A percentile compares a stretch with the other conserved stretches of the same genome.
Conservation (phyloP, 2,329 filamentous ascomycete genomes). For the Alternaria conjuncta region DNA sequence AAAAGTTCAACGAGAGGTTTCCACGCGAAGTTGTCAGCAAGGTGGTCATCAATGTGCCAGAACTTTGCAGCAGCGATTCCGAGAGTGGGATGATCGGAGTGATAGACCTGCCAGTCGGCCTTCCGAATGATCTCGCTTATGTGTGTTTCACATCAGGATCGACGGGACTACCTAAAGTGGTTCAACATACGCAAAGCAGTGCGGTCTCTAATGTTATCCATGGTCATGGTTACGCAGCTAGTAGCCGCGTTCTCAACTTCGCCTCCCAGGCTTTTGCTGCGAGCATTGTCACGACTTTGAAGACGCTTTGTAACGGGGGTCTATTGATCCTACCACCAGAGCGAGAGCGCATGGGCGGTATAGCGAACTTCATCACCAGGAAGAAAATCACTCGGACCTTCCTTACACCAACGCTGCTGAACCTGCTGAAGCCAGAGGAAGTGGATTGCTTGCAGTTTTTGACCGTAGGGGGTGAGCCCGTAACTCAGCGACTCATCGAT, state of each 20-base stretch:
- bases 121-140: slow-evolving; percentile 39
- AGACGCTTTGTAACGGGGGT: slow-evolving; percentile 5
- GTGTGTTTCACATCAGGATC: slow-evolving; percentile 55
- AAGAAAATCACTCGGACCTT: slow-evolving; percentile 4
- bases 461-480: slow-evolving; percentile 4
- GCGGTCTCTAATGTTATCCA: slow-evolving; percentile 4
- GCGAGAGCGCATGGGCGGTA: slow-evolving; percentile 7
- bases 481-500: slow-evolving; percentile 2
- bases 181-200: slow-evolving; percentile 33
- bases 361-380: slow-evolving; percentile 5
- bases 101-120: neutral
- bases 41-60: neutral
- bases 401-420: slow-evolving; percentile 5
- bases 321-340: slow-evolving; percentile 4
- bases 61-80: neutral
- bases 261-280: slow-evolving; percentile 6
- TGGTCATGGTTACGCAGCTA: neutral
- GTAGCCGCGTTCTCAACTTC: slow-evolving; percentile 6
- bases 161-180: slow-evolving; percentile 54
- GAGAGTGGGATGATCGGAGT: neutral
- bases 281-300: slow-evolving; percentile 1
- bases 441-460: slow-evolving; percentile 4
- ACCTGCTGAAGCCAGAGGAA: slow-evolving; percentile 1
- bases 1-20: neutral
- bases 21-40: neutral